Conservation (phyloP, 148 eudicot species). For the Bassia scoparia region DNA sequence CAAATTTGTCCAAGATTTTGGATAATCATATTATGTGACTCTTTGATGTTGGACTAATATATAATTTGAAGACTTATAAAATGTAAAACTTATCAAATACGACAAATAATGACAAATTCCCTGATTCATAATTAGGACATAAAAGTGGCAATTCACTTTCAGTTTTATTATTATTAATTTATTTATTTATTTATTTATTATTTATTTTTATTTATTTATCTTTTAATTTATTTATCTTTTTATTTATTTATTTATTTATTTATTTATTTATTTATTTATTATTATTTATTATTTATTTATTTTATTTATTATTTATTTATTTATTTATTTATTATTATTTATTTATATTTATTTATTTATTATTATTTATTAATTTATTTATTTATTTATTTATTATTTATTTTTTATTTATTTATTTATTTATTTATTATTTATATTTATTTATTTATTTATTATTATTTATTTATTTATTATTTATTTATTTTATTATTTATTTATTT, state of each 20-base stretch:
- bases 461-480: not conserved
- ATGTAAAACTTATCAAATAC: conserved; percentile 16
- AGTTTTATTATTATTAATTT: not conserved
- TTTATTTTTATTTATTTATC: not conserved
- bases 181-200: not conserved
- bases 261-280: not conserved
- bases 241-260: not conserved
- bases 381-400: not conserved
- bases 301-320: not conserved
- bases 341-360: not conserved
- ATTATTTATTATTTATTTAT: not conserved
- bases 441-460: not conserved
- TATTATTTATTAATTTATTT: not conserved
- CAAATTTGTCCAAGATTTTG: conserved; percentile 9
- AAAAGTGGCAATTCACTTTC: not conserved
- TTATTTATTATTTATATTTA: not conserved
- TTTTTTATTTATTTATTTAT: not conserved
- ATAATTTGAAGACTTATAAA: not conserved
- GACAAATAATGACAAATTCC: not conserved
- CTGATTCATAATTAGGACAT: not conserved
- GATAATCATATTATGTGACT: conserved; percentile 17
- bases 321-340: not conserved
- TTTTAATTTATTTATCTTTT: too few species aligned
- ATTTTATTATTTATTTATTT: not conserved
- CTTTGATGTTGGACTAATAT: conserved; percentile 23